Evolutionary conservation across 805 yeast genomes (phyloP), one percentile per base, ranked within the genome.

Genomic region (Candida namnaoensis): DNA sequence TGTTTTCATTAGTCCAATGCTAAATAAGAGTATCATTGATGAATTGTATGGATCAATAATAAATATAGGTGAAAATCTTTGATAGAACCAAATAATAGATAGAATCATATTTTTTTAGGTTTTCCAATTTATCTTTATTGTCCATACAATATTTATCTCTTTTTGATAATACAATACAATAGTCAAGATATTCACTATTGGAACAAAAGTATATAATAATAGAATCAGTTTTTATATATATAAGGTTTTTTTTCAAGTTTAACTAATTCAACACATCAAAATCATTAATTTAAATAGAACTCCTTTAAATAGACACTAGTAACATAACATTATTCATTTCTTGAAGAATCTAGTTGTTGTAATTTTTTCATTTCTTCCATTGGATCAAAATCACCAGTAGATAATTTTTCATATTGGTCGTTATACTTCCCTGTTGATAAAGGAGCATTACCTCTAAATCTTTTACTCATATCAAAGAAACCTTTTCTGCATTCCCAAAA

Each of bases 391-490:
- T 91, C 72, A 1, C 99, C 99, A 3, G 69, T 62, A 2, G 88
- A 78, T 44, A 91, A 66, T 45, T 85, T 82, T 34, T 80, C 88
- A 49, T 83, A 85, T 40, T 87, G 86, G 44, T 87, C 91, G 53
- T 90, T 96, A 61, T 84, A 91, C 56, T 82, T 83, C 0, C 99
- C 99, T 7, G 95, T 86, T 11, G 96, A 87, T 36, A 86, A 65
- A 0, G 97, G 88, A 1, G 95, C 99, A 56, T 91, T 91, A 5
- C 98, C 98, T 56, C 88, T 72, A 65, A 91, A 85, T 50, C 99
- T 74, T 59, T 88, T 90, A 4, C 90, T 64, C 88, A 88, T 85
- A 53, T 90, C 97, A 41, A 90, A 85, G 55, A 82, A 81, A 11
- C 98, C 98, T 53, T 82, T 76, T 49, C 83, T 85, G 66, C 99